Evolutionary conservation across 2,329 filamentous ascomycete genomes (phyloP).

Genomic region (Phialocephala sp.): DNA sequence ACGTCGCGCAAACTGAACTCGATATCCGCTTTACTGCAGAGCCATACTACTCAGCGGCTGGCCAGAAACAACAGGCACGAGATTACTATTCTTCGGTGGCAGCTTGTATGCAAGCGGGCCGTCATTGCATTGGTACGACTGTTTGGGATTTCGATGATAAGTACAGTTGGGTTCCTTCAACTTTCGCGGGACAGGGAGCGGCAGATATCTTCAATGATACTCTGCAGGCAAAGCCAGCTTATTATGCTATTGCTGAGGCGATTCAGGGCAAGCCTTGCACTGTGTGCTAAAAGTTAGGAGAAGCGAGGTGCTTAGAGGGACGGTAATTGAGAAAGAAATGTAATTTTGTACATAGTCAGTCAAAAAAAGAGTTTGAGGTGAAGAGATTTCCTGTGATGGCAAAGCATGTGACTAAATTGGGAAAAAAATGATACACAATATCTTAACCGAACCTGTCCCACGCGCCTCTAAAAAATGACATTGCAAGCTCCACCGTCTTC

Average conservation of each 20-base stretch:
- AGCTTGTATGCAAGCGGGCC: constrained; percentile 15
- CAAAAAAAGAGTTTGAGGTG: too few relatives aligned
- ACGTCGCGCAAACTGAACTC: constrained; percentile 9
- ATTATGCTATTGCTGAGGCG: constrained; percentile 16
- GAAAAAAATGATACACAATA: background rate
- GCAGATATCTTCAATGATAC: constrained; percentile 15
- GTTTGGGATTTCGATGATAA: constrained; percentile 18
- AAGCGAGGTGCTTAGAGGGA: too few relatives aligned
- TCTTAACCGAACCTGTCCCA: constrained; percentile 7
- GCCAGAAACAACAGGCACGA: constrained; percentile 6
- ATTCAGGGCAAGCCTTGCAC: constrained; percentile 12
- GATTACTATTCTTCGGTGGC: constrained; percentile 13
- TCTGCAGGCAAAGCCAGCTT: constrained; percentile 15
- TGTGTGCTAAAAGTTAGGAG: constrained; percentile 1
- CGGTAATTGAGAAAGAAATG: background rate
- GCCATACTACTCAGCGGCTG: constrained; percentile 11
- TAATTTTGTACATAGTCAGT: constrained; percentile 4
- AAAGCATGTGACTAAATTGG: background rate
- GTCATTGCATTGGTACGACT: constrained; percentile 12
- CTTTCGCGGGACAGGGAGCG: constrained; percentile 15
- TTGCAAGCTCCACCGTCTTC: constrained; percentile 11
- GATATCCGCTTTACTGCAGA: constrained; percentile 3
- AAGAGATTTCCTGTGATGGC: background rate
- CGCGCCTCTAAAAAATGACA: constrained; percentile 3
- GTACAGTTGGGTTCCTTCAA: constrained; percentile 17